Conservation (phyloP, 2,329 filamentous ascomycete genomes). For the Aspergillus awamori region DNA sequence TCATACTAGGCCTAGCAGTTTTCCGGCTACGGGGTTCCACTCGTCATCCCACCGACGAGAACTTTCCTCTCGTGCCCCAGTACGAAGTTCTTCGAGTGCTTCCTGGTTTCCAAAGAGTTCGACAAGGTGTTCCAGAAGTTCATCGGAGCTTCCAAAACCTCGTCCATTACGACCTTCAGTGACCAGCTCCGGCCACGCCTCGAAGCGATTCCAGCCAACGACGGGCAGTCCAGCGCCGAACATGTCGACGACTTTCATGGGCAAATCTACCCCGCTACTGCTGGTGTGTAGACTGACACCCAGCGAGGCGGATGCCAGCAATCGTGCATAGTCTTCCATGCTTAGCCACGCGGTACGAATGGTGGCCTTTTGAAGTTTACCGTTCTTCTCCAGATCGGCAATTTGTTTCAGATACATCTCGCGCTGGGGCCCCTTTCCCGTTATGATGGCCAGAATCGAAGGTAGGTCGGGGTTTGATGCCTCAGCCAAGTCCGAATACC, state of each 20-base stretch:
- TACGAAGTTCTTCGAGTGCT: slow-evolving; percentile 64
- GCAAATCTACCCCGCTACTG: slow-evolving; percentile 90
- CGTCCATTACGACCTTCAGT: slow-evolving; percentile 82
- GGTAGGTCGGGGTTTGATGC: slow-evolving; percentile 57
- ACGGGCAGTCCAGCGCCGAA: slow-evolving; percentile 93
- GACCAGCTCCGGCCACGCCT: slow-evolving; percentile 89
- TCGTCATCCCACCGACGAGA: slow-evolving; percentile 84
- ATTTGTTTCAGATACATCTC: slow-evolving; percentile 72
- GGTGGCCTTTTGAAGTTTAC: slow-evolving; percentile 68
- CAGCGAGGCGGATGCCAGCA: slow-evolving; percentile 83
- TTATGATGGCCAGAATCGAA: slow-evolving; percentile 82
- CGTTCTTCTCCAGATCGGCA: slow-evolving; percentile 59
- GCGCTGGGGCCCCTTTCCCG: slow-evolving; percentile 87
- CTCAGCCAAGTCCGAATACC: slow-evolving; percentile 64
- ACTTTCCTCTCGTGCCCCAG: slow-evolving; percentile 75
- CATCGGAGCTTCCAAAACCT: slow-evolving; percentile 74
- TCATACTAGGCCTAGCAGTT: slow-evolving; percentile 60
- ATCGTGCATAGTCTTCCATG: slow-evolving; percentile 77
- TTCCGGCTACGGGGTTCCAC: slow-evolving; percentile 82
- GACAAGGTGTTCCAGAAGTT: slow-evolving; percentile 65
- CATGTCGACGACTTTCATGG: slow-evolving; percentile 99
- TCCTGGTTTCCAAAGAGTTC: slow-evolving; percentile 63
- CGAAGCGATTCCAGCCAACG: slow-evolving; percentile 79
- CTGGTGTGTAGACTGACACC: slow-evolving; percentile 92
- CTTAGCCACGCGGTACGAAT: slow-evolving; percentile 84